phyloP scores from a whole-genome alignment of 2,329 filamentous ascomycete genomes.

The Botryotinia convoluta region DNA sequence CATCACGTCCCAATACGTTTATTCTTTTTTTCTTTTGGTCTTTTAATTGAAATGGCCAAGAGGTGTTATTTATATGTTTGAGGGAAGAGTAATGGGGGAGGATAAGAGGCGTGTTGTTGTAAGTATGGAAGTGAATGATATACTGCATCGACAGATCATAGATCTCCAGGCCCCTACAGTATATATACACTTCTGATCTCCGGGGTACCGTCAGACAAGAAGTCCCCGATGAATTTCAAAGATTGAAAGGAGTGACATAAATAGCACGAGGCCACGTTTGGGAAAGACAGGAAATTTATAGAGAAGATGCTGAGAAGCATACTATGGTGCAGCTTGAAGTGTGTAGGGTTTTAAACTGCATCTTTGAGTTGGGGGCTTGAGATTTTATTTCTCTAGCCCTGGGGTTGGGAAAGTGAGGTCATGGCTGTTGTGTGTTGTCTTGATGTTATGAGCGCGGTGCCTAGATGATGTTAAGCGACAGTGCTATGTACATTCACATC shows the following conservation, averaged over 20 bases:
- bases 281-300: accelerated
- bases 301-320: neutral
- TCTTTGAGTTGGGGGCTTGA: neutral
- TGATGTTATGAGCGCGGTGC: neutral
- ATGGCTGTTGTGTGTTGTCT: accelerated
- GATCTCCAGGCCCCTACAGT: neutral
- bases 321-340: neutral
- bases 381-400: neutral
- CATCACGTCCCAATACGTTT: no score
- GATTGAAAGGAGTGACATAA: neutral
- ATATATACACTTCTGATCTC: neutral
- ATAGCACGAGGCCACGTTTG: neutral
- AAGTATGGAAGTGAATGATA: neutral
- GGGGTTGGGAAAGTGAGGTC: neutral
- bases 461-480: neutral
- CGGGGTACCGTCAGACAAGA: neutral
- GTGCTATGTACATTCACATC: accelerated
- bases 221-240: accelerated
- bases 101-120: neutral
- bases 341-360: neutral
- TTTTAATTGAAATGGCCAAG: neutral
- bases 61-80: neutral
- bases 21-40: no score
- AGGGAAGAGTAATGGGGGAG: neutral
- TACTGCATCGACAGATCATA: neutral